Evolutionary conservation across 805 yeast species (phyloP).

Genomic region (Spathaspora passalidarum): DNA sequence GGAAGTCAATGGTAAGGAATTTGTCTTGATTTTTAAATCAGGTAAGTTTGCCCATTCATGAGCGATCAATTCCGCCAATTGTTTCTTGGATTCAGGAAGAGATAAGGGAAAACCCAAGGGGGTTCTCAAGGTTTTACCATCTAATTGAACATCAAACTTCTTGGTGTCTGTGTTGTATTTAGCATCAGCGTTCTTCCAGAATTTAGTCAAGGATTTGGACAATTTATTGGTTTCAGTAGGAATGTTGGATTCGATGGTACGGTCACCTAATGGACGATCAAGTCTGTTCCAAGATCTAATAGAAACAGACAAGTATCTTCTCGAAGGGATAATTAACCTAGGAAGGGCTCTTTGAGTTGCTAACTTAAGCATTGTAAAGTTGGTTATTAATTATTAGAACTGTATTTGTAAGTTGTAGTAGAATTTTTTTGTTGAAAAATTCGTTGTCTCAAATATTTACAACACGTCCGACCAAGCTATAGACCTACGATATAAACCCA

Average conservation of each 20-base stretch:
- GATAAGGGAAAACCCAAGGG: conserved; percentile 73
- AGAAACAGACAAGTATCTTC: neutral
- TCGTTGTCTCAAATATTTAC: neutral
- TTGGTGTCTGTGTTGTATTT: conserved; percentile 22
- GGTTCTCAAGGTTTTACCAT: conserved; percentile 74
- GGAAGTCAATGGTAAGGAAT: conserved; percentile 83
- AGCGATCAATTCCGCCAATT: conserved; percentile 70
- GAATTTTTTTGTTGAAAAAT: neutral
- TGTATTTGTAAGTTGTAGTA: neutral
- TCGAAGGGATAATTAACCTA: neutral
- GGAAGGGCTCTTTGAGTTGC: neutral
- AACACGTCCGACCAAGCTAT: too few species aligned
- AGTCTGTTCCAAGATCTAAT: neutral
- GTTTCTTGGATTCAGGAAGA: conserved; percentile 56
- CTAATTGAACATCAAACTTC: conserved; percentile 59
- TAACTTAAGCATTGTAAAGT: conserved; percentile 3
- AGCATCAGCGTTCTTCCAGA: conserved; percentile 77
- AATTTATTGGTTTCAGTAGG: conserved; percentile 65
- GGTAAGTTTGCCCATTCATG: conserved; percentile 87
- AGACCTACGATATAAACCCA: neutral
- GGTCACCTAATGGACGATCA: conserved; percentile 21
- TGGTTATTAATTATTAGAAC: too few species aligned
- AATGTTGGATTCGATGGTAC: conserved; percentile 49
- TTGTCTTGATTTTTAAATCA: conserved; percentile 63
- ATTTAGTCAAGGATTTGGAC: conserved; percentile 64